These are phyloP conservation scores for Lithospermum erythrorhizon DNA, from an alignment of 257 asterid species.

Conservation along the genomic window DNA sequence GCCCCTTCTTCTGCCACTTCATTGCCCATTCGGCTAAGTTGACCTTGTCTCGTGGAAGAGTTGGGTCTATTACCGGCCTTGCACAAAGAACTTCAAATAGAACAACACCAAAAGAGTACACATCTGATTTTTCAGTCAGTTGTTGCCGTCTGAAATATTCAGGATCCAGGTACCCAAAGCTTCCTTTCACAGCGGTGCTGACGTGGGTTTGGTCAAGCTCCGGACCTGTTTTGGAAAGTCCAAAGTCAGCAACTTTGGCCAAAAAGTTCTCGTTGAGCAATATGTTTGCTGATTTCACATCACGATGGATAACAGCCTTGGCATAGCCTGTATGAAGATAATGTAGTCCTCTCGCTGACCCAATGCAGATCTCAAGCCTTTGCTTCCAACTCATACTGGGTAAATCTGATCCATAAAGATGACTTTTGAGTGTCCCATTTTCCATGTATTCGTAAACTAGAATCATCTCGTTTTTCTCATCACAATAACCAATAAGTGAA, in stretches of 20 bases:
- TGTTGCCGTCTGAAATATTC: constrained; percentile 11
- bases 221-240: constrained; percentile 12
- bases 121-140: constrained; percentile 14
- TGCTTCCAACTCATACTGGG: constrained; percentile 5
- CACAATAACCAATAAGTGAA: constrained; percentile 1
- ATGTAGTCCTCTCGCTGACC: constrained; percentile 15
- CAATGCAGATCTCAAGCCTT: constrained; percentile 15
- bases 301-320: constrained; percentile 10
- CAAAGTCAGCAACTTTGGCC: constrained; percentile 15
- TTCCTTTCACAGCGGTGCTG: constrained; percentile 16
- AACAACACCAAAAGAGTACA: constrained; percentile 15
- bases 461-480: neutral
- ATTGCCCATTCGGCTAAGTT: constrained; percentile 18
- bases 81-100: constrained; percentile 15
- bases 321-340: constrained; percentile 14
- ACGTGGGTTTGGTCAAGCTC: constrained; percentile 12
- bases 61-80: constrained; percentile 13
- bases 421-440: constrained; percentile 1
- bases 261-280: constrained; percentile 9
- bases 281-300: constrained; percentile 13
- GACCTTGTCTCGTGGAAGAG: constrained; percentile 12
- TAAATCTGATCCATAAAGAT: constrained; percentile 2
- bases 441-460: constrained; percentile 1
- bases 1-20: constrained; percentile 11
- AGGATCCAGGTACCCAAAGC: constrained; percentile 14